These are phyloP conservation scores for Phytophthora hibernalis DNA, from an alignment of 352 stramenopile genomes.

Conservation along the genomic window DNA sequence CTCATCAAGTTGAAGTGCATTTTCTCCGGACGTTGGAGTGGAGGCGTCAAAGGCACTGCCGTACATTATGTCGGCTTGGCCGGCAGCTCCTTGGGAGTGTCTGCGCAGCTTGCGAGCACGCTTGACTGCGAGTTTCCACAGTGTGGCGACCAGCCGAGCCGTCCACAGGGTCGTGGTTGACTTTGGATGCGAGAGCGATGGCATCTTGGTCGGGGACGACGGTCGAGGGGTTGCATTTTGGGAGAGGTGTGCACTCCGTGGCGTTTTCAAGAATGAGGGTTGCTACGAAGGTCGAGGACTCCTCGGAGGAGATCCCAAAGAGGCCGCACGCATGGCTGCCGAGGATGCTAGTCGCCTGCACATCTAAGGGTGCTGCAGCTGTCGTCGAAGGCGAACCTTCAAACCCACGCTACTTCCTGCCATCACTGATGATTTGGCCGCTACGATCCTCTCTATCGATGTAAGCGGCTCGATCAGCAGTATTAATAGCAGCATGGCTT, in stretches of 20 bases:
- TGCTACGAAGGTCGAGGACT: background rate
- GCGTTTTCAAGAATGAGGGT: conserved; percentile 32
- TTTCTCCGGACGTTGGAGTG: background rate
- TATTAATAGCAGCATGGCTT: background rate
- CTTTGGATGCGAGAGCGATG: conserved; percentile 13
- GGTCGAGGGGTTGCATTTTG: conserved; percentile 17
- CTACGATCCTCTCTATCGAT: conserved; percentile 8
- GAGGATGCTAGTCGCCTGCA: conserved; percentile 11
- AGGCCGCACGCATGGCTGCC: conserved; percentile 20
- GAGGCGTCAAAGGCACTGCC: conserved; percentile 1
- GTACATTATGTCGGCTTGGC: conserved; percentile 15
- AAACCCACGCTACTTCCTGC: conserved; percentile 17
- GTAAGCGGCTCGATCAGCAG: background rate
- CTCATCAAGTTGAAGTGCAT: conserved; percentile 16
- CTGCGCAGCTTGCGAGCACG: conserved; percentile 25
- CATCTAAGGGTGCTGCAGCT: conserved; percentile 28
- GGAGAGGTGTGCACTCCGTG: conserved; percentile 6
- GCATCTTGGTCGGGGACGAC: conserved; percentile 18
- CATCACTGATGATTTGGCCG: conserved; percentile 15
- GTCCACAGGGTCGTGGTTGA: conserved; percentile 30
- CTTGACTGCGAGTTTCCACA: conserved; percentile 39
- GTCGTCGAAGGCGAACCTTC: conserved; percentile 15
- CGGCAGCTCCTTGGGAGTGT: background rate
- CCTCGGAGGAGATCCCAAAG: background rate
- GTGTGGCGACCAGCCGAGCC: conserved; percentile 27